Base-by-base conservation (phyloP, 2,329 filamentous ascomycete genomes). In the Bipolaris oryzae region DNA sequence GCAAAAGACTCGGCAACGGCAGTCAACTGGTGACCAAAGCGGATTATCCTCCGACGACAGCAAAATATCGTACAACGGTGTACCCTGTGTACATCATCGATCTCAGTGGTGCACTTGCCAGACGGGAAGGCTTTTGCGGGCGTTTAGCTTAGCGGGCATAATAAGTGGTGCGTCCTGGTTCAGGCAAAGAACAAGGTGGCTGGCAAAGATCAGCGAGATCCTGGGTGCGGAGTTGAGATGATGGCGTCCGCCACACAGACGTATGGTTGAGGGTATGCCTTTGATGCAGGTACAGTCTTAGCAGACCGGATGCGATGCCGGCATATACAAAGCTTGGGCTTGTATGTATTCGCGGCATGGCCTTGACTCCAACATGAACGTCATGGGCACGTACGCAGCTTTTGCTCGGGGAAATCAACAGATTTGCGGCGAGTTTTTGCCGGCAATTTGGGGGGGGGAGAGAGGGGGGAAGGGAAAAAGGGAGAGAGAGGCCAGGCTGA, bases 71-170 rank as follows among this genome's bases (percentile, higher is more conserved):
- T 37, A 57, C 58, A 61, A 65, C 64, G 56, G 60, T 45, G 39
- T 66, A 64, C 70, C 67, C 67, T 69, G 68, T 56, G 64, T 57
- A 41, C 62, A 69, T 67, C 62, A 62, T 61, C 53, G 58, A 63
- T 65, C 49, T n/a, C n/a, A 52, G 47, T 59, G 67, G 54, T 67
- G 70, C 69, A 67, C 63, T 67, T 70, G 67, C 66, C 67, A 68
- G 67, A 63, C 66, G 69, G 70, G 69, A 64, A 61, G 70, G 71
- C 71, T 73, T 69, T 69, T 63, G 60, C 58, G 66, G 69, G 70
- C 67, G 71, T 70, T 60, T 51, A 64, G 60, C 55, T 67, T 67
- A 70, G 65, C 65, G 65, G 71, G 59, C 65, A 66, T 67, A 64
- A 70, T 63, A 63, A 67, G 59, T 68, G 60, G 63, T 60, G 61